Conservation (phyloP, 768 basidiomycete genomes). For the Termitomyces sp. region DNA sequence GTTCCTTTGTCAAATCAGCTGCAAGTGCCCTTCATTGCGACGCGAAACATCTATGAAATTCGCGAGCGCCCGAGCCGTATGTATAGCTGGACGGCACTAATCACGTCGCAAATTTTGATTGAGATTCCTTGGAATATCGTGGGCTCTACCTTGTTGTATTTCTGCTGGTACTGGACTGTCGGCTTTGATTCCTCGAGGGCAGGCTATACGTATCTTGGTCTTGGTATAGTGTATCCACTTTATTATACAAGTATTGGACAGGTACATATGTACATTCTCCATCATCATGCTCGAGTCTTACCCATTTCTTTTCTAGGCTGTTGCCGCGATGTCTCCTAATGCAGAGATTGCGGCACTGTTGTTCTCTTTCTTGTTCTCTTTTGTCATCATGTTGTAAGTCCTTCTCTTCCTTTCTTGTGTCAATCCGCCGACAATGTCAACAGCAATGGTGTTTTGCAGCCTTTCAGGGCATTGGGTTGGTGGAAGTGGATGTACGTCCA, state of each 20-base stretch:
- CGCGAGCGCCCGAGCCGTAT: slow-evolving; percentile 65
- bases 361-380: slow-evolving; percentile 51
- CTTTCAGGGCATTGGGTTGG: slow-evolving; percentile 53
- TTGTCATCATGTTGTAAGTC: slow-evolving; percentile 53
- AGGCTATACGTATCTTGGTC: slow-evolving; percentile 56
- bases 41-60: slow-evolving; percentile 61
- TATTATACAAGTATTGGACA: slow-evolving; percentile 62
- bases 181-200: slow-evolving; percentile 51
- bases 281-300: too few species aligned
- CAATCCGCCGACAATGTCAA: not conserved
- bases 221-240: slow-evolving; percentile 50
- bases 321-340: slow-evolving; percentile 55
- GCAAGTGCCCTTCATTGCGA: slow-evolving; percentile 54
- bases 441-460: slow-evolving; percentile 61
- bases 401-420: not conserved
- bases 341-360: slow-evolving; percentile 51
- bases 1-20: slow-evolving; percentile 61
- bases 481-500: slow-evolving; percentile 60
- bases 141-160: slow-evolving; percentile 53
- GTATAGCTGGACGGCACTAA: slow-evolving; percentile 61
- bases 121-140: slow-evolving; percentile 63
- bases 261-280: slow-evolving; percentile 17
- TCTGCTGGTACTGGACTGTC: slow-evolving; percentile 72
- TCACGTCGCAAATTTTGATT: slow-evolving; percentile 51
- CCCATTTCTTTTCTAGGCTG: slow-evolving; percentile 38